Evolutionary conservation across 164 flowering plant species (phyloP), one percentile per base, ranked within the genome.

Genomic region (Vitis labrusca): DNA sequence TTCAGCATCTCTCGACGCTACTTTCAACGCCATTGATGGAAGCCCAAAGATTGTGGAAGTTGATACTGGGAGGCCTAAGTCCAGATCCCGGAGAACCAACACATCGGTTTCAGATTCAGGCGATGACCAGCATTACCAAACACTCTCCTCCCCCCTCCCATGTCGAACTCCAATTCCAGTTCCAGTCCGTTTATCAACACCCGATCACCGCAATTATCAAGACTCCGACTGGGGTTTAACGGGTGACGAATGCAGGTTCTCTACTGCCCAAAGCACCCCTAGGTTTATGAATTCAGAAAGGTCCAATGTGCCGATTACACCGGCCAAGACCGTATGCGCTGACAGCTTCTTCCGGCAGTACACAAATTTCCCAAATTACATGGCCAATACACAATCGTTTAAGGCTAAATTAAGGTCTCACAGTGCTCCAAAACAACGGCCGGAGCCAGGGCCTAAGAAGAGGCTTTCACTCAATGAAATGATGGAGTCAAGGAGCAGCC

Each of bases 251-350:
- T 79, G 78, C 71, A 71, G 81, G 68, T 86, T 73, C 81, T 80
- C 84, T 15, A 84, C 92, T 1, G 84, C 89, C 16, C 87, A 83
- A 10, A 88, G 85, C 81, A 84, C 88, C 1, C 89, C 92, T 0
- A 70, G 86, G 19, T 79, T 83, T 60, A 23, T 73, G 17, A 70
- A 58, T 48, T 68, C 76, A 8, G 47, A 76, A 14, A 69, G 78
- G 27, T 55, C 64, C 16, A 74, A 74, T 59, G 57, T 63, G 2
- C 84, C 83, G 2, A 67, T 57, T 0, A 77, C 86, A 2, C 85
- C 87, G 1, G 67, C 85, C 1, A 82, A 79, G 80, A 85, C 81
- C 37, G 76, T 69, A 0, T 81, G 83, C 56, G 75, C 66, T 1
- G 87, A 83, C 13, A 67, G 66, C 60, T 78, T 63, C 49, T 77